Evolutionary conservation across 768 basidiomycete genomes (phyloP).

Genomic region (Rubroboletus satanas): DNA sequence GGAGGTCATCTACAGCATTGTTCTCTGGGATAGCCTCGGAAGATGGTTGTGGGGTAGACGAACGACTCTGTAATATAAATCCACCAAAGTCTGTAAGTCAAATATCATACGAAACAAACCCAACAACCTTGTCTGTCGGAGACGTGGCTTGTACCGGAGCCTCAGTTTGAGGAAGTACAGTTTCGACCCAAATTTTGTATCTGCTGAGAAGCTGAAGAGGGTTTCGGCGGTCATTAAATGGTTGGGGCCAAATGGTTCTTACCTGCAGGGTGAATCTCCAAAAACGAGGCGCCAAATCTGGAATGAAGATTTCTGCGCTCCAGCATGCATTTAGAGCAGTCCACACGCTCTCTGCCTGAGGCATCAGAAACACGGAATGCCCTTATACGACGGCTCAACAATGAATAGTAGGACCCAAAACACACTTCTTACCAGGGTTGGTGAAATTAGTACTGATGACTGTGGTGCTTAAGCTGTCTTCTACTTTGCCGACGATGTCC

Average conservation of each 20-base stretch:
- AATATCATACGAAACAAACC: not conserved
- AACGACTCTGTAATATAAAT: conserved; percentile 37
- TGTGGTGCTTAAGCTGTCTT: conserved; percentile 53
- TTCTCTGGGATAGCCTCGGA: conserved; percentile 53
- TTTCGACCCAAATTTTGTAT: conserved; percentile 76
- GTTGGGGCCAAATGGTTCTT: conserved; percentile 3
- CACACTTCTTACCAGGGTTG: conserved; percentile 38
- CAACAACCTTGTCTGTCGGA: conserved; percentile 37
- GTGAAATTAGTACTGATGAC: conserved; percentile 37
- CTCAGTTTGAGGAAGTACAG: conserved; percentile 44
- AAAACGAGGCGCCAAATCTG: conserved; percentile 77
- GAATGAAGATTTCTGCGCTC: conserved; percentile 82
- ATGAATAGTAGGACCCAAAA: not conserved
- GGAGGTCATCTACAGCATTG: conserved; percentile 57
- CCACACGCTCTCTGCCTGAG: conserved; percentile 69
- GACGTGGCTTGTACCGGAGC: conserved; percentile 32
- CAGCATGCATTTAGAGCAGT: conserved; percentile 75
- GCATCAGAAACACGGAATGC: conserved; percentile 44
- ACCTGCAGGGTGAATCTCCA: conserved; percentile 94
- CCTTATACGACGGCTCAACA: conserved; percentile 15
- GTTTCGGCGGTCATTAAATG: conserved; percentile 1
- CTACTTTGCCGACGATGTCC: conserved; percentile 77
- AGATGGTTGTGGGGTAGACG: conserved; percentile 49
- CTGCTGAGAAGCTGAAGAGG: conserved; percentile 67
- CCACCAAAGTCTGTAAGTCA: not conserved